A percentile compares a stretch with the other conserved stretches of the same genome.
phyloP scores from a whole-genome alignment of 768 basidiomycete genomes.

The Lepiota brunneoincarnata region DNA sequence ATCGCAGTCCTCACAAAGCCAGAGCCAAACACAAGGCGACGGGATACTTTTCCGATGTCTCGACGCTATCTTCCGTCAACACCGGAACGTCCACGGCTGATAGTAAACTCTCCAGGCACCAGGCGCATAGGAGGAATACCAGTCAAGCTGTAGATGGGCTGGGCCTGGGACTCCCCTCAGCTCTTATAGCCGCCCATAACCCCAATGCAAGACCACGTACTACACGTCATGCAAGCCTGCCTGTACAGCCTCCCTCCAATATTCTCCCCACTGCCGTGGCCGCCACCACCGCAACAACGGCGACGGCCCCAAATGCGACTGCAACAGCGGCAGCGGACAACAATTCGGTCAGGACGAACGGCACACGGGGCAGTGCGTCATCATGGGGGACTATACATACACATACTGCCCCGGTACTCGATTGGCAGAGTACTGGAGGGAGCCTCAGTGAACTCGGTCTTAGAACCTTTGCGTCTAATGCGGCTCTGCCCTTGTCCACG shows the following conservation, averaged over 20 bases:
- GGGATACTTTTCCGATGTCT: slow-evolving; percentile 1
- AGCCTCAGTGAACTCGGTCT: background rate
- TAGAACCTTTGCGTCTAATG: background rate
- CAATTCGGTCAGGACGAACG: background rate
- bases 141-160: background rate
- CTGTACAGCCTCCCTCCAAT: background rate
- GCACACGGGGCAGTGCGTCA: background rate
- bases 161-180: background rate
- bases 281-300: background rate
- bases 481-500: no score
- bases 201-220: background rate
- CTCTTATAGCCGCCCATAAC: background rate
- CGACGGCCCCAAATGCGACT: background rate
- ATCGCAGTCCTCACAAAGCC: background rate
- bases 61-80: slow-evolving; percentile 1
- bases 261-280: background rate
- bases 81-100: background rate
- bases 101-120: background rate
- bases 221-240: background rate
- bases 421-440: slow-evolving; percentile 6
- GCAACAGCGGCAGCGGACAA: background rate
- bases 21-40: background rate
- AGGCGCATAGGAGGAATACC: background rate
- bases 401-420: background rate
- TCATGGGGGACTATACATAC: slow-evolving; percentile 9